Base-by-base conservation (phyloP, 176 grass and related monocot species). In the Tillandsia fasciculata region DNA sequence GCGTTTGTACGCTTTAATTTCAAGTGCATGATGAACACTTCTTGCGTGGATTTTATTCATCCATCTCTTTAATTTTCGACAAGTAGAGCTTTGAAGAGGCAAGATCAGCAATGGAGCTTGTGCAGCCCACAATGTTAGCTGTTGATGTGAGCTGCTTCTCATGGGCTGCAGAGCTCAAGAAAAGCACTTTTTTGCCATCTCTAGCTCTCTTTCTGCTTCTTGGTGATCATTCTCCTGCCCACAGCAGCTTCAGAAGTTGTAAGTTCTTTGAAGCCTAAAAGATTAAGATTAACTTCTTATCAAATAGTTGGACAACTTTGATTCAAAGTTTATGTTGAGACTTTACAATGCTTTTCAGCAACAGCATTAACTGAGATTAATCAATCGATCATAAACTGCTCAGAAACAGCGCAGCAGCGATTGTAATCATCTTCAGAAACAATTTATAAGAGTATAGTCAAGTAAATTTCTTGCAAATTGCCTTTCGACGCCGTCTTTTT, bases 61-160 rank as follows among this genome's bases (percentile, higher is more conserved):
- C 2, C 64, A 67, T 26, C 50, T 7, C n/a, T 54, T 56, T 8
- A 14, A 64, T 57, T 73, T 29, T 42, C 49, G 54, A 26, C 65
- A 17, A 67, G 33, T 72, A 87, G 84, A 90, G 82, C 75, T 92
- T 90, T 17, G 84, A 99, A 63, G 94, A 99, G 75, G 89, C 87
- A 51, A 59, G 53, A 11, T 61, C 68, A 23, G 87, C 87, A 9
- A 79, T 99, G 79, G 67, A 90, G 66, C 75, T 93, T 20, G 86
- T 90, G 72, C 87, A 67, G 12, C 94, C 94, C 0, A 77, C 76
- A 53, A 82, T 74, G 29, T 71, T 97, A 66, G 68, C 84, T 65
- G 76, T 86, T 58, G 87, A 88, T 67, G 70, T 1, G 15, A 67
- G 3, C 52, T 83, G 74, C 61, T 78, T 14, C 42, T 70, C 65